Evolutionary conservation across 495 filamentous ascomycete genomes (phyloP).

Genomic region (Penicillium salamii): DNA sequence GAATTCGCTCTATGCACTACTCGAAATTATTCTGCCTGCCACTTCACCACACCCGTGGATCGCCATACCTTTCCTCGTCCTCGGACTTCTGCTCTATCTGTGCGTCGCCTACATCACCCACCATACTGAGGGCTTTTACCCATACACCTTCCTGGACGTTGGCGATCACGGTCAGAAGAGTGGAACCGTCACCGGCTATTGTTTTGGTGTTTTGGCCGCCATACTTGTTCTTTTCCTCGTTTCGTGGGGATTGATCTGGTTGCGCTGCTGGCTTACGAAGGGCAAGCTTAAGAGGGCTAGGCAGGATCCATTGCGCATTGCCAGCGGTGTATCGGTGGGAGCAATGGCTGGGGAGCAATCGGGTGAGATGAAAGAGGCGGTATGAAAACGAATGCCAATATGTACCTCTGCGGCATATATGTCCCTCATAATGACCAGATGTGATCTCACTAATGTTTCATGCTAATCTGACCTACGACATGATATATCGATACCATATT

Average conservation of each 20-base stretch:
- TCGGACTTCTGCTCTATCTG: slow-evolving; percentile 66
- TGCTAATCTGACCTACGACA: background rate
- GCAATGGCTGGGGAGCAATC: background rate
- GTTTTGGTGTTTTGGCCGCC: slow-evolving; percentile 58
- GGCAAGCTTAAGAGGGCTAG: slow-evolving; percentile 27
- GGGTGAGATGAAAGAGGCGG: slow-evolving; percentile 12
- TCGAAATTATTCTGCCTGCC: slow-evolving; percentile 69
- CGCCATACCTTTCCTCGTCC: slow-evolving; percentile 32
- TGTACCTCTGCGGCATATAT: background rate
- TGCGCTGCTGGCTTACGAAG: slow-evolving; percentile 44
- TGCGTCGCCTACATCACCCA: slow-evolving; percentile 70
- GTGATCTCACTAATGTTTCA: too few species aligned
- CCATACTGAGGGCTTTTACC: slow-evolving; percentile 67
- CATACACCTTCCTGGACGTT: slow-evolving; percentile 71
- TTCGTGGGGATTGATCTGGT: slow-evolving; percentile 50
- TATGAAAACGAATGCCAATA: background rate
- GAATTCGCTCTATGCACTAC: slow-evolving; percentile 66
- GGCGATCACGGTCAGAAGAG: slow-evolving; percentile 41
- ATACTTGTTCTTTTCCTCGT: slow-evolving; percentile 62
- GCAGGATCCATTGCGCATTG: slow-evolving; percentile 15
- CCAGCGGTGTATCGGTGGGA: background rate
- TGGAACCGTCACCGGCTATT: slow-evolving; percentile 44
- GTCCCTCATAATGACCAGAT: too few species aligned
- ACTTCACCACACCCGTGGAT: slow-evolving; percentile 49
- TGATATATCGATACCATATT: slow-evolving; percentile 3